Evolutionary conservation across 768 basidiomycete genomes (phyloP).

Genomic region (Paxillus ammoniavirescens): DNA sequence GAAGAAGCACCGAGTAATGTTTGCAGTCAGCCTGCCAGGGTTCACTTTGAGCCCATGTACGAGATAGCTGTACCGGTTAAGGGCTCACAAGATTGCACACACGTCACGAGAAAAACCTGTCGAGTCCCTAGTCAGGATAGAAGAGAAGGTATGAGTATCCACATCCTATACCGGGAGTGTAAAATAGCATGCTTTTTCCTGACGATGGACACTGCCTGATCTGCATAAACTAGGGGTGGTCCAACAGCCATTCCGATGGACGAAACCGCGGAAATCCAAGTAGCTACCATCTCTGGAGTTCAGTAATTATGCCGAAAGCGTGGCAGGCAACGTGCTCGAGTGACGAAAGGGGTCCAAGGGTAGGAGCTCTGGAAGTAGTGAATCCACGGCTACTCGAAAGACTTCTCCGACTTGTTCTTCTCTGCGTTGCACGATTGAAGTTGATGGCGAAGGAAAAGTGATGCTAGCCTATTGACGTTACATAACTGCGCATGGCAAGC

Average conservation of each 20-base stretch:
- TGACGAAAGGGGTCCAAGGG: too few relatives aligned
- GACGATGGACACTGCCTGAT: slow-evolving; percentile 80
- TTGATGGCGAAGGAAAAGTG: too few relatives aligned
- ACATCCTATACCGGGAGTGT: slow-evolving; percentile 1
- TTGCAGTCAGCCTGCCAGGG: slow-evolving; percentile 63
- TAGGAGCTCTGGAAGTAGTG: too few relatives aligned
- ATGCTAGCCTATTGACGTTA: too few relatives aligned
- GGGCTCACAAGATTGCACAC: slow-evolving; percentile 72
- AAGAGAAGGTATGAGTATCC: slow-evolving; percentile 5
- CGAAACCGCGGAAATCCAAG: slow-evolving; percentile 68
- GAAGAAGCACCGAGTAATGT: slow-evolving; percentile 88
- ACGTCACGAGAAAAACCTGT: slow-evolving; percentile 86
- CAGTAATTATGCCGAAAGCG: too few relatives aligned
- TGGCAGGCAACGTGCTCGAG: too few relatives aligned
- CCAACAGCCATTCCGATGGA: slow-evolving; percentile 84
- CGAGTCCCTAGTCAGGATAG: slow-evolving; percentile 54
- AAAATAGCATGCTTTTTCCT: slow-evolving; percentile 56
- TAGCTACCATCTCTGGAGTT: slow-evolving; percentile 33
- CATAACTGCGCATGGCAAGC: too few relatives aligned
- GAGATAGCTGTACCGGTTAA: background rate
- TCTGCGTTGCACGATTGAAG: too few relatives aligned
- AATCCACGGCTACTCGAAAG: too few relatives aligned
- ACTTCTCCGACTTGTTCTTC: too few relatives aligned
- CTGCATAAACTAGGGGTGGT: slow-evolving; percentile 81
- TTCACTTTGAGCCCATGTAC: slow-evolving; percentile 8